Evolutionary conservation across 495 filamentous ascomycete species (phyloP), one percentile per base, ranked within the genome.

Genomic region (Xanthoparmelia taractica): DNA sequence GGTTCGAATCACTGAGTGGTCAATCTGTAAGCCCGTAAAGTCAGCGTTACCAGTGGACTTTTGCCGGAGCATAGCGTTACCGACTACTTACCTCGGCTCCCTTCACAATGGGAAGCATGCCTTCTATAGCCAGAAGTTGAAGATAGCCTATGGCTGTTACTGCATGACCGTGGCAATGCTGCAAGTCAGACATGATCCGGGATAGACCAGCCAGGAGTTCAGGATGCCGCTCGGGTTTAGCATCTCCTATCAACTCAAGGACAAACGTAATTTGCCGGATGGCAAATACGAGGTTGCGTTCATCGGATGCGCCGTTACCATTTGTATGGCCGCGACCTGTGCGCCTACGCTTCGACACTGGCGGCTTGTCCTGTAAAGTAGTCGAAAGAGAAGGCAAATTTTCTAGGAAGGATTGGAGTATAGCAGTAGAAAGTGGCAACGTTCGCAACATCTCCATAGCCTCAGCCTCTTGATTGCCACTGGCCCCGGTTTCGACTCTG

Each of bases 81-180:
- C 33, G 25, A 20, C 11, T 47, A 52, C 54, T 48, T 74, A 71
- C 80, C 77, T 87, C 87, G 64, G 86, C 85, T 0, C 81, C 80
- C 63, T 92, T 85, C 48, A 96, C 82, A 73, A 96, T 93, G 52
- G 84, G 83, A 40, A 89, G 76, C 17, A 97, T 79, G 67, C 86
- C 88, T 55, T 86, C 82, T 41, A 97, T 77, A 1, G 91, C 82
- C 48, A 96, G 73, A 56, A 84, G 86, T 68, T 96, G 86, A 20
- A 98, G 80, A 74, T 97, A 97, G 8, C 87, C 90, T 63, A 96
- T 79, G 65, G 92, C 89, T 1, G 89, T 89, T 40, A 80, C 79
- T 23, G 88, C 80, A 59, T 88, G 80, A 3, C 81, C 77, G 69
- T 88, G 87, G 70, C 89, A 88, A 65, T 88, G 85, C 55, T 94